phyloP scores from a whole-genome alignment of 176 grass and related monocot species.

The Rhynchospora tenuis region DNA sequence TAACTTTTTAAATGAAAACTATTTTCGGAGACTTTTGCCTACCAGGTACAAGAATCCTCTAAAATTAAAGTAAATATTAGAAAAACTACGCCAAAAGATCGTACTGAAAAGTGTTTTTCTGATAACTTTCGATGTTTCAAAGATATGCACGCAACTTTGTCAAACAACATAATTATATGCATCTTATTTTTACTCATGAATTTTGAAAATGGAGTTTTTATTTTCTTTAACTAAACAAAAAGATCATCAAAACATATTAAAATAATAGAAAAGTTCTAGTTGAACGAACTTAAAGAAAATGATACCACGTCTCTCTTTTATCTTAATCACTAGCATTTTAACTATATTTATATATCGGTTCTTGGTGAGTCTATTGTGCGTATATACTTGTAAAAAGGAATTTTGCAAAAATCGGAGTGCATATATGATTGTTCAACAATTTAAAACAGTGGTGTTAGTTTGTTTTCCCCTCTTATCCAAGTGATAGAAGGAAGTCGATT shows the following conservation, averaged over 20 bases:
- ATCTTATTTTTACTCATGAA: neutral
- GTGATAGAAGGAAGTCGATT: neutral
- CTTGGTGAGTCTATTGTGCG: no score
- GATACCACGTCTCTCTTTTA: no score
- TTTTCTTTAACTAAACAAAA: neutral
- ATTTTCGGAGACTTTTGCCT: neutral
- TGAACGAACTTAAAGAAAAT: no score
- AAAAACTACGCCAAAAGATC: neutral
- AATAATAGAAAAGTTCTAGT: neutral
- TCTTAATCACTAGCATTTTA: no score
- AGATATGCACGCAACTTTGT: neutral
- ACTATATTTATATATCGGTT: no score
- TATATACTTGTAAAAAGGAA: neutral
- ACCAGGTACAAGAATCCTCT: neutral
- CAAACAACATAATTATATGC: neutral
- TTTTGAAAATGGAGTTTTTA: neutral
- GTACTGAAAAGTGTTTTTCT: neutral
- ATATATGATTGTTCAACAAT: neutral
- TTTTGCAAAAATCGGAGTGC: neutral
- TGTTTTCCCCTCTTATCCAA: neutral
- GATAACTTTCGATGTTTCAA: neutral
- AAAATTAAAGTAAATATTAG: neutral
- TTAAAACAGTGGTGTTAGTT: neutral
- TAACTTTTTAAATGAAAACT: neutral
- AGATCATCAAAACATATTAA: neutral